phyloP scores from a whole-genome alignment of 2,329 filamentous ascomycete species.

The Epichloe sp. region DNA sequence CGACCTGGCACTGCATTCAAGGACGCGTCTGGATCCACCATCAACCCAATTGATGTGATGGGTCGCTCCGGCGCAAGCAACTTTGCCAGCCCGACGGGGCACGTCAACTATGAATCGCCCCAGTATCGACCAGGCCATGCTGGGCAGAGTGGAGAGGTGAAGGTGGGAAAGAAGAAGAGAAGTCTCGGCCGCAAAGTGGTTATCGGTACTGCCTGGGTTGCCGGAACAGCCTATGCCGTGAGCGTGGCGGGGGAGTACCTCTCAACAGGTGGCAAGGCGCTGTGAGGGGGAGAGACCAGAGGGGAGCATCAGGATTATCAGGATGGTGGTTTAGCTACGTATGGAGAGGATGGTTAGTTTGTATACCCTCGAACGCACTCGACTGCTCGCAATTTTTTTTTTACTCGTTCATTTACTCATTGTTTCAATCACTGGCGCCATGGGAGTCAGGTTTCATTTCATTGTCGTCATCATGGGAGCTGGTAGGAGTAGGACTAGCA shows the following conservation, averaged over 20 bases:
- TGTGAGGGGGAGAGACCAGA: background rate
- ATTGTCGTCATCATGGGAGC: background rate
- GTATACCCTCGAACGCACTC: slow-evolving; percentile 2
- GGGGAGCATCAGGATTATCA: background rate
- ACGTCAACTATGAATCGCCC: slow-evolving; percentile 44
- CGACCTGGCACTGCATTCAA: slow-evolving; percentile 13
- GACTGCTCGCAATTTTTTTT: background rate
- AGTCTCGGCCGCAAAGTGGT: slow-evolving; percentile 34
- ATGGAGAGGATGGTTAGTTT: background rate
- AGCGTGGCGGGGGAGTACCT: slow-evolving; percentile 48
- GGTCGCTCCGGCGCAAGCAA: slow-evolving; percentile 36
- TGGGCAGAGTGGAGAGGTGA: slow-evolving; percentile 9
- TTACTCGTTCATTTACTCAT: background rate
- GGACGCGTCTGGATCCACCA: slow-evolving; percentile 3
- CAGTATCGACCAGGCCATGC: slow-evolving; percentile 25
- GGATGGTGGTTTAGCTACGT: background rate
- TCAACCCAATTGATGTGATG: slow-evolving; percentile 50
- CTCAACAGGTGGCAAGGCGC: slow-evolving; percentile 27
- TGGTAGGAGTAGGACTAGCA: background rate
- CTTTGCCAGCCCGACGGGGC: slow-evolving; percentile 52
- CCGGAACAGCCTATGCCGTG: slow-evolving; percentile 42
- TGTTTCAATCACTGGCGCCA: background rate
- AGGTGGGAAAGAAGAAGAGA: slow-evolving; percentile 28
- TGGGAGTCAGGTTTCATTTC: background rate
- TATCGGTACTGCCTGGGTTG: slow-evolving; percentile 40